Conservation (phyloP, 306 rosid species). For the Gillenia trifoliata region DNA sequence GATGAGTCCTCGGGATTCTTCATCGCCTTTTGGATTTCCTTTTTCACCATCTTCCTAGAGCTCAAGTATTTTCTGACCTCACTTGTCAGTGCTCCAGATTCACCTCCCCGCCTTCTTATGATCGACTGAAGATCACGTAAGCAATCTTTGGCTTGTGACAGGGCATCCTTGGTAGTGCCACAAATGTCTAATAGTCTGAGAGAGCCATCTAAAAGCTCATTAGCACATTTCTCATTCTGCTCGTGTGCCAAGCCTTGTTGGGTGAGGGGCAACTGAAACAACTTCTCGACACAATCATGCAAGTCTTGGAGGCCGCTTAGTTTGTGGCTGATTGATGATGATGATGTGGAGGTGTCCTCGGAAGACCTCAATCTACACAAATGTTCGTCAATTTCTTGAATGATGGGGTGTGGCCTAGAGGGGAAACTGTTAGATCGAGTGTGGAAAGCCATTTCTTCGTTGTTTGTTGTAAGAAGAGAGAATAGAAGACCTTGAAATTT, state of each 20-base stretch:
- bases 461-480: background rate
- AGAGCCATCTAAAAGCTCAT: too few species aligned
- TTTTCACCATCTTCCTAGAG: background rate
- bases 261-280: constrained; percentile 24
- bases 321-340: constrained; percentile 17
- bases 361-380: constrained; percentile 23
- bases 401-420: constrained; percentile 23
- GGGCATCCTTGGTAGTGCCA: too few species aligned
- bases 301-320: constrained; percentile 19
- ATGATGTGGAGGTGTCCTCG: constrained; percentile 13
- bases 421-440: constrained; percentile 32
- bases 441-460: constrained; percentile 12
- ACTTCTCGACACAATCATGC: constrained; percentile 25
- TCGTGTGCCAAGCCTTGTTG: constrained; percentile 12
- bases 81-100: background rate
- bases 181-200: too few species aligned
- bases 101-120: background rate
- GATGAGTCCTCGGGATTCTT: background rate
- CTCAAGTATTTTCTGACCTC: background rate
- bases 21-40: background rate
- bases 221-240: background rate
- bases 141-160: too few species aligned
- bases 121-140: too few species aligned
- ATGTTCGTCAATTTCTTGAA: constrained; percentile 12
- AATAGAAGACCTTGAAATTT: background rate